Percentiles rank a stretch among this genome's conserved stretches.
These are phyloP conservation scores for Cystobasidium pallidum DNA, from an alignment of 1,284 basidiomycete genomes.

Conservation along the genomic window DNA sequence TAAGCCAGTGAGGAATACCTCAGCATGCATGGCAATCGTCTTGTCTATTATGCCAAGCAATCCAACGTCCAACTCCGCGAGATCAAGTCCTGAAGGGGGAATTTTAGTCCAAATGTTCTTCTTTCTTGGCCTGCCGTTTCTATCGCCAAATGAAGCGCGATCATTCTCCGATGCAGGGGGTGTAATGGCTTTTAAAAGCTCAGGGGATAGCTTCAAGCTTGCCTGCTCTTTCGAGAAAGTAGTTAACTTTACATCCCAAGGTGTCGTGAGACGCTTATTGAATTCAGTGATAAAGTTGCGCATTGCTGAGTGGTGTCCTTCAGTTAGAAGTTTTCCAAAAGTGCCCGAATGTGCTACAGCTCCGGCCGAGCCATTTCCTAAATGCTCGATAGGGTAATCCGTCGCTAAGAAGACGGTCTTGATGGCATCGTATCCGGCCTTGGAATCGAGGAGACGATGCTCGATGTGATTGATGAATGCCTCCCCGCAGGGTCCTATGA, in stretches of 20 bases:
- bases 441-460: conserved; percentile 23
- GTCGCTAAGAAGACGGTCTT: conserved; percentile 54
- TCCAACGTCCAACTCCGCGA: conserved; percentile 52
- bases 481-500: conserved; percentile 50
- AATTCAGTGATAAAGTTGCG: conserved; percentile 48
- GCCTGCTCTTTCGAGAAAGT: conserved; percentile 51
- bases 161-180: conserved; percentile 3
- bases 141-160: not conserved
- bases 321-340: conserved; percentile 52
- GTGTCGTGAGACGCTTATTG: conserved; percentile 16
- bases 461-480: conserved; percentile 50
- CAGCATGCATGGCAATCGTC: conserved; percentile 48
- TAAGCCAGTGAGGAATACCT: conserved; percentile 53
- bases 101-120: not conserved
- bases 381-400: conserved; percentile 53
- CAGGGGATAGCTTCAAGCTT: conserved; percentile 31
- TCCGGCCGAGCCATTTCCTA: conserved; percentile 27
- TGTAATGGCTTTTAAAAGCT: conserved; percentile 10
- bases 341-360: conserved; percentile 52
- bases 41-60: conserved; percentile 55
- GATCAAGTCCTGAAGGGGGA: conserved; percentile 15
- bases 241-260: conserved; percentile 46
- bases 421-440: conserved; percentile 47
- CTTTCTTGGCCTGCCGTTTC: conserved; percentile 31
- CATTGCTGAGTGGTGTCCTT: conserved; percentile 52